A percentile compares a stretch with the other conserved stretches of the same genome.
These are phyloP conservation scores for Microstegium vimineum DNA, from an alignment of 176 grass and related monocot genomes.

Conservation along the genomic window DNA sequence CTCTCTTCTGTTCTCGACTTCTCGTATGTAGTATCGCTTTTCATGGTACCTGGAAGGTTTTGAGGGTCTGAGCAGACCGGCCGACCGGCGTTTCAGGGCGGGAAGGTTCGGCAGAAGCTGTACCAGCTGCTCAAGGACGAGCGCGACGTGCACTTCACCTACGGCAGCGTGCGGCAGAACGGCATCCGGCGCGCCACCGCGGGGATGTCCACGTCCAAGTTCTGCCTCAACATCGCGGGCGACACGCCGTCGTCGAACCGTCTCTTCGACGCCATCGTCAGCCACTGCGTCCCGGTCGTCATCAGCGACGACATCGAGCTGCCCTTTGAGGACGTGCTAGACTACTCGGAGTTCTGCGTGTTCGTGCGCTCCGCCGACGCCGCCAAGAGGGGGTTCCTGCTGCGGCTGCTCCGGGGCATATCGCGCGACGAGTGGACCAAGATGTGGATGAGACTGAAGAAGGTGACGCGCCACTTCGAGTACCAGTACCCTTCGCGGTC, in stretches of 20 bases:
- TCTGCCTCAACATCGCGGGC: slow-evolving; percentile 78
- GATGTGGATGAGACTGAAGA: slow-evolving; percentile 58
- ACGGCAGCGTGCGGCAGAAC: slow-evolving; percentile 68
- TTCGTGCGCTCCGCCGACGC: slow-evolving; percentile 68
- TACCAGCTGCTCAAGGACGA: slow-evolving; percentile 66
- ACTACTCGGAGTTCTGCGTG: slow-evolving; percentile 82
- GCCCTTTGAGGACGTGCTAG: slow-evolving; percentile 81
- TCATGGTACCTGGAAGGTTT: background rate
- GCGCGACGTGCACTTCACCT: slow-evolving; percentile 70
- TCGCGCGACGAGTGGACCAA: slow-evolving; percentile 42
- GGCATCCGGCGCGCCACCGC: slow-evolving; percentile 56
- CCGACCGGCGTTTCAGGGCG: slow-evolving; percentile 45
- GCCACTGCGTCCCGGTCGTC: slow-evolving; percentile 73
- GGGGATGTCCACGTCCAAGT: slow-evolving; percentile 76
- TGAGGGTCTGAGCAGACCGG: background rate
- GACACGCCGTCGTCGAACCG: slow-evolving; percentile 90
- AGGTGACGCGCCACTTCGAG: slow-evolving; percentile 71
- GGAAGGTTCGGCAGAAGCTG: slow-evolving; percentile 65
- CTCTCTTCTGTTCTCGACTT: background rate
- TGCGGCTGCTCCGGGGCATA: slow-evolving; percentile 39
- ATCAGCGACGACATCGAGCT: slow-evolving; percentile 87
- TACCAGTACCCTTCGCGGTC: slow-evolving; percentile 55
- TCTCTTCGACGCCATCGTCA: slow-evolving; percentile 80
- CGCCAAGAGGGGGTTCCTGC: slow-evolving; percentile 39
- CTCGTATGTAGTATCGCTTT: no score